Conservation (phyloP, 1,139 yeast genomes). For the Geotrichum europaeum region DNA sequence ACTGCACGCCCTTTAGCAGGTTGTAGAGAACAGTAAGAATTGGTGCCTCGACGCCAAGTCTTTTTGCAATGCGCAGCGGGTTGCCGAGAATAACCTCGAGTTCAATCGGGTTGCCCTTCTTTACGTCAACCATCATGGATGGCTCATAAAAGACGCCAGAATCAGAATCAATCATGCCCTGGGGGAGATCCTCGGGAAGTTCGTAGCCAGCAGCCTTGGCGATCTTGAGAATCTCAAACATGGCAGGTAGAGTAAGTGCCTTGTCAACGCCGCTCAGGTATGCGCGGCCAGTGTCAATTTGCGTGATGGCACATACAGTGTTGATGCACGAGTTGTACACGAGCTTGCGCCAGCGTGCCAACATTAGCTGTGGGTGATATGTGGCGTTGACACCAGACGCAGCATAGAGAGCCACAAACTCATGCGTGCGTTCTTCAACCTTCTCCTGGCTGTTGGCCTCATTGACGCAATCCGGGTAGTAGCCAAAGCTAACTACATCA, state of each 20-base stretch:
- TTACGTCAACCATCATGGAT: conserved; percentile 66
- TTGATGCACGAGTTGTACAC: conserved; percentile 65
- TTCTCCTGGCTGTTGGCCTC: conserved; percentile 32
- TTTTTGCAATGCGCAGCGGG: conserved; percentile 55
- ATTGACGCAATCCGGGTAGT: conserved; percentile 33
- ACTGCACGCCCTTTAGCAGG: conserved; percentile 54
- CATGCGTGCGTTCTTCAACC: conserved; percentile 36
- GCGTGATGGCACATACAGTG: conserved; percentile 54
- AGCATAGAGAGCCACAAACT: conserved; percentile 47
- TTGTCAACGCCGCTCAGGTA: conserved; percentile 49
- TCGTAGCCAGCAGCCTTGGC: conserved; percentile 56
- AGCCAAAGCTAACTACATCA: conserved; percentile 53
- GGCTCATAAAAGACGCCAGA: conserved; percentile 64
- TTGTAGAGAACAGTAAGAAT: conserved; percentile 50
- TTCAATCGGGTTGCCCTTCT: conserved; percentile 67
- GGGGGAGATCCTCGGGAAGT: conserved; percentile 42
- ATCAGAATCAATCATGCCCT: conserved; percentile 50
- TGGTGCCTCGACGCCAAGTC: conserved; percentile 54
- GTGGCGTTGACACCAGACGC: conserved; percentile 42
- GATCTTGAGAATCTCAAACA: conserved; percentile 55
- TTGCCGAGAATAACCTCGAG: conserved; percentile 67
- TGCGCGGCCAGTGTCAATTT: conserved; percentile 53
- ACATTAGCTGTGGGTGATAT: conserved; percentile 37
- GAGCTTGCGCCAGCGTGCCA: conserved; percentile 61
- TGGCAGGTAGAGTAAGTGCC: conserved; percentile 45